A percentile compares a stretch with the other conserved stretches of the same genome.
phyloP scores from a whole-genome alignment of 345 rosid species.

The Syzygium oleosum region DNA sequence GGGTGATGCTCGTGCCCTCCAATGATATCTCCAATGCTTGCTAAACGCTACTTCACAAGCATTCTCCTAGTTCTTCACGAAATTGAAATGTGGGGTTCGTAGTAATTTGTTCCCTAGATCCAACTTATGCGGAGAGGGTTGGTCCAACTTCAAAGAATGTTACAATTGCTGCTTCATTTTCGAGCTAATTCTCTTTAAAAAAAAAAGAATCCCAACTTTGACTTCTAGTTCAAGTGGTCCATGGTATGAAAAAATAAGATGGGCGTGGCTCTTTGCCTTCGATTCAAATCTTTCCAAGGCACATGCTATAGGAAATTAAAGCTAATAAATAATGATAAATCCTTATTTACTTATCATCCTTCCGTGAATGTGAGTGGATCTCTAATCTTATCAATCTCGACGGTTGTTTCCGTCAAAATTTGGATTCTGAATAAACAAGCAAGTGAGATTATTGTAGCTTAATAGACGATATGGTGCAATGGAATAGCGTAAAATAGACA shows the following conservation, averaged over 20 bases:
- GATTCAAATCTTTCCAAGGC: background rate
- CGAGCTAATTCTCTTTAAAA: background rate
- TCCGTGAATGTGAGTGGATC: background rate
- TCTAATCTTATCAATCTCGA: background rate
- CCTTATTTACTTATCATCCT: too few species aligned
- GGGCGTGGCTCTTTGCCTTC: background rate
- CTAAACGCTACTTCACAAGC: background rate
- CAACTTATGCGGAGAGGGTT: background rate
- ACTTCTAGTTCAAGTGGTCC: background rate
- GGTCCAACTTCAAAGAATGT: background rate
- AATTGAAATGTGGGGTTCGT: background rate
- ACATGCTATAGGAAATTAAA: background rate
- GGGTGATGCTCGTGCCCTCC: background rate
- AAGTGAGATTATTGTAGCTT: background rate
- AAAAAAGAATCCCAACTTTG: background rate
- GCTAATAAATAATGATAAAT: background rate
- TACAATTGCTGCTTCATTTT: background rate
- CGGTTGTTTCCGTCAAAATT: background rate
- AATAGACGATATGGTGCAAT: rapidly evolving
- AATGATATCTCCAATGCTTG: background rate
- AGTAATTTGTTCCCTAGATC: background rate
- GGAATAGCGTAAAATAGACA: background rate
- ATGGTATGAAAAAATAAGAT: background rate
- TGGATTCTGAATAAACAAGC: background rate
- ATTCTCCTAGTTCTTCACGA: background rate